Evolutionary conservation across 768 basidiomycete species (phyloP), one percentile per base, ranked within the genome.

Genomic region (Tylopilus plumbeoviolaceoides): DNA sequence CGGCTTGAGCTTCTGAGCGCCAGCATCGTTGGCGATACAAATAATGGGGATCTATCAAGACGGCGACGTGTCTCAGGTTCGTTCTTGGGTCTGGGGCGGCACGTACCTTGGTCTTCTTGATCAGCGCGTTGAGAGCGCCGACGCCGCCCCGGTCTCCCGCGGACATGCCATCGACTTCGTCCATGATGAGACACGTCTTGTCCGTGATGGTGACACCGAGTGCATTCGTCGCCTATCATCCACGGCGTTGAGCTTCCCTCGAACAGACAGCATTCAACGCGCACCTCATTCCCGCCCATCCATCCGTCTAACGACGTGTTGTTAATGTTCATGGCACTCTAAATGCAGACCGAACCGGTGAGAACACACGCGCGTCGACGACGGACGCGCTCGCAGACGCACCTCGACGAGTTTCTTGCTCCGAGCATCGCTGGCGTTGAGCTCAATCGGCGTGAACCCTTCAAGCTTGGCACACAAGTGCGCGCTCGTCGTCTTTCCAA

Each of bases 121-220:
- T 95, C 55, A 99, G 64, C 0, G 85, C 84, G 53, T 92, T 92
- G 59, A 99, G 67, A 7, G 97, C 97, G 21, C 92, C 95, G 2
- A 98, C 91, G 50, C 97, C 97, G 15, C 97, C 97, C 42, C 97
- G 80, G 70, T 99, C 97, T 17, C 97, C 97, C 4, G 91, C 90
- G 6, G 93, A 95, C 95, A 98, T 99, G 1, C 97, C 97, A 59
- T 99, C 97, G 3, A 98, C 95, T 67, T 99, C 97, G 63, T 99
- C 97, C 95, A 99, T 98, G 66, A 99, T 98, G 42, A 99, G 74
- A 58, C 93, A 91, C 0, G 89, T 82, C 66, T 77, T 82, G 60
- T 89, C 81, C 0, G 89, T 93, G 58, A 98, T 84, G 15, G 74
- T 64, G 2, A 95, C 75, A 3, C 89, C 94, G 2, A 81, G 72